Evolutionary conservation across 2,329 filamentous ascomycete species (phyloP), one percentile per base, ranked within the genome.

Genomic region (Epichloe aotearoae): DNA sequence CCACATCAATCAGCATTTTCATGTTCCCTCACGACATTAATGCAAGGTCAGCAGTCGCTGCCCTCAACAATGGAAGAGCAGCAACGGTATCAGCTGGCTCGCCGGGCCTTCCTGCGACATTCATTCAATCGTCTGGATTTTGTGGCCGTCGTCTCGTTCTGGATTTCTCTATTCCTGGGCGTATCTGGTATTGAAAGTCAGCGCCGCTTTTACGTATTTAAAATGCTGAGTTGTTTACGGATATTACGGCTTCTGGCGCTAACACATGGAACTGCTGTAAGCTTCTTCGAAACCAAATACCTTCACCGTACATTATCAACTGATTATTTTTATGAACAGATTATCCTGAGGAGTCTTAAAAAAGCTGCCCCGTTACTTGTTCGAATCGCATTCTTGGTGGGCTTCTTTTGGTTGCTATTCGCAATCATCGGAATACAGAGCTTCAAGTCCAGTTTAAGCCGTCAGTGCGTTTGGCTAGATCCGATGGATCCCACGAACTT

Each of bases 371-470:
- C 94, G 2, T 73, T 95, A 37, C 79, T 98, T 23, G 80, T 96
- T 26, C 88, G 95, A 55, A 90, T 98, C 34, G 90, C 88, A 1
- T 96, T 98, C 63, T 73, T 98, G 20, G 89, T 98, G 57, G 79
- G 86, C 14, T 98, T 98, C 69, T 98, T 98, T 69, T 98, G 93
- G 93, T 77, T 98, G 41, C 71, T 97, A 11, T 98, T 98, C 69
- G 93, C 89, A 38, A 96, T 98, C 55, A 83, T 98, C 52, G 94
- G 93, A 5, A 86, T 98, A 20, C 94, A 98, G 65, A 95, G 87
- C 67, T 98, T 98, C 72, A 91, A 91, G 67, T 83, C 85, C 8
- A 91, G 86, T 64, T 68, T 91, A 23, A 80, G 79, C 57, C 83
- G 87, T 46, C 83, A 82, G 55, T 93, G 87, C 63, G 82, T 88